Base-by-base conservation (phyloP, 306 rosid genomes). In the Trifolium pratense region DNA sequence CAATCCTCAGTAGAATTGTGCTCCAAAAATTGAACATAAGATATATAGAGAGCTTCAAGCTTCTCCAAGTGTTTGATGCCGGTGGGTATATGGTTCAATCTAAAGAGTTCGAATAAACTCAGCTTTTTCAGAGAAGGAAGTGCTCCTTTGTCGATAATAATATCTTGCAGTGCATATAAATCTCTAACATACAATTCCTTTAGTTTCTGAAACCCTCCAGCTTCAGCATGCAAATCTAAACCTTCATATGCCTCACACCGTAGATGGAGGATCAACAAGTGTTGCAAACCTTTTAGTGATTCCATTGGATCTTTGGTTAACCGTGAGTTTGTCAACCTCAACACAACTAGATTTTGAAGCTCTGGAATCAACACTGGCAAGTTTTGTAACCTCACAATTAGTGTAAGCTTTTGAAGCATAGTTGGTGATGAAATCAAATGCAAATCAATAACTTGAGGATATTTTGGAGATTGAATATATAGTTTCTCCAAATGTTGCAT, bases 271-370 rank as follows among this genome's bases (percentile, higher is more conserved):
- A 5, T 1, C 64, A 15, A 12, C 71, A 74, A 49, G 17, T 10
- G 21, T 15, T 36, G 9, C 13, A 63, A 1, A 9, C n/a, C 0
- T 65, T 51, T 6, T 1, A 75, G 14, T 14, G 53, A 25, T 21
- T 34, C 2, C n/a, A 75, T 1, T 0, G 42, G 53, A 74, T 74
- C 64, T 13, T 43, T 0, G 9, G 29, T 51, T 74, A 63, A 64
- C 7, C 1, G 0, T 42, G 78, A 49, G 3, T 0, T 0, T 0
- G 0, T 0, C 29, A 74, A 51, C 0, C 0, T 1, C 57, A 75
- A 12, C n/a, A 7, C 17, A 34, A n/a, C 66, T 3, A 75, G 32
- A 39, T 16, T 7, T 3, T 12, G 7, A 32, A 75, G 73, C 2
- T 2, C 0, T 2, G 12, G 36, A 53, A 52, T 25, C 66, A 73